A percentile compares a stretch with the other conserved stretches of the same genome.
These are phyloP conservation scores for Penicillium sp. DNA, from an alignment of 2,329 filamentous ascomycete species.

Conservation along the genomic window DNA sequence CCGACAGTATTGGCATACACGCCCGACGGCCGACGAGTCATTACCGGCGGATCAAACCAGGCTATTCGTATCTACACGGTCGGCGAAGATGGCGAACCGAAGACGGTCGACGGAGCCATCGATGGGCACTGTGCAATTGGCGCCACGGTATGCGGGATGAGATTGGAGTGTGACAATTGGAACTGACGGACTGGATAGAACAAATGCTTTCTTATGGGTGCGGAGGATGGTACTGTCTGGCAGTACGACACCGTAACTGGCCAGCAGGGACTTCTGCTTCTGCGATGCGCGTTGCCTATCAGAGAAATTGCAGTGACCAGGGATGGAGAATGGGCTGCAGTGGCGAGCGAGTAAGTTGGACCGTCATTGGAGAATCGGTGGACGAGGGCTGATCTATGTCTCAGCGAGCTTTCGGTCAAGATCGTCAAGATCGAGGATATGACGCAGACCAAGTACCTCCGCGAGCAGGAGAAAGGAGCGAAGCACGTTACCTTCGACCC, in stretches of 20 bases:
- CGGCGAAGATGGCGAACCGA: constrained; percentile 85
- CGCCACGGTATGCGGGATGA: constrained; percentile 45
- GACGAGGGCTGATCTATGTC: neutral
- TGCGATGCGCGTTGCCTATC: constrained; percentile 78
- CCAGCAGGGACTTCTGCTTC: constrained; percentile 71
- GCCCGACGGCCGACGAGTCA: constrained; percentile 75
- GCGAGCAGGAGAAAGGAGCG: constrained; percentile 79
- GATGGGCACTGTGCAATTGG: constrained; percentile 80
- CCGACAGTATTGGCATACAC: constrained; percentile 86
- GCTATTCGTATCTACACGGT: constrained; percentile 89
- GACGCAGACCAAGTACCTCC: constrained; percentile 68
- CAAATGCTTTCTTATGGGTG: constrained; percentile 80
- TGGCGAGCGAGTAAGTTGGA: constrained; percentile 74
- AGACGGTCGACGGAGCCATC: constrained; percentile 83
- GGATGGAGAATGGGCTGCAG: constrained; percentile 81
- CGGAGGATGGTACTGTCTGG: constrained; percentile 94
- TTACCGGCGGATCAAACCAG: constrained; percentile 91
- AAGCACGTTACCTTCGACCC: constrained; percentile 89
- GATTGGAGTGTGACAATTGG: too few relatives aligned
- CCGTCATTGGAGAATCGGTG: neutral
- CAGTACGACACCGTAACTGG: constrained; percentile 73
- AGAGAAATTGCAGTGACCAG: constrained; percentile 78
- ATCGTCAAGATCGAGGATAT: constrained; percentile 79
- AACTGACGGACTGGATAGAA: constrained; percentile 37
- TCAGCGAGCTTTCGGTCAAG: constrained; percentile 78